Evolutionary conservation across 2,329 filamentous ascomycete species (phyloP).

Genomic region (Cercospora nicotianae): DNA sequence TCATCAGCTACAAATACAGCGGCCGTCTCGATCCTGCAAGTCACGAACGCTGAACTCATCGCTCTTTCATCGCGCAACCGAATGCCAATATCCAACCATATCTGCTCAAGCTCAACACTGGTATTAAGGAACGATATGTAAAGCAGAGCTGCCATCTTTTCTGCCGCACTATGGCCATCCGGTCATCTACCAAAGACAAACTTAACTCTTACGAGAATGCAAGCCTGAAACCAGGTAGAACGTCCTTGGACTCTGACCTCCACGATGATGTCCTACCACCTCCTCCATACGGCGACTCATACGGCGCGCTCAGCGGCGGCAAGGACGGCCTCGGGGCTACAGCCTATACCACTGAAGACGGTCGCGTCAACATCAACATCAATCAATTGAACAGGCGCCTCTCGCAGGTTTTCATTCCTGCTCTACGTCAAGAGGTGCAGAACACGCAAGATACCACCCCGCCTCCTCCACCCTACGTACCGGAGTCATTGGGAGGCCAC

Average conservation of each 20-base stretch:
- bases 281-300: background rate
- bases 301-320: background rate
- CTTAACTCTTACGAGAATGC: background rate
- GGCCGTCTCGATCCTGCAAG: background rate
- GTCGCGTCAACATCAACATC: background rate
- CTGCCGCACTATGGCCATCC: background rate
- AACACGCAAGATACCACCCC: slow-evolving; percentile 47
- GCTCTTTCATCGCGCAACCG: too few species aligned
- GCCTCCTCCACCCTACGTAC: slow-evolving; percentile 65
- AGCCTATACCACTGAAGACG: background rate
- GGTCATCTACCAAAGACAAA: background rate
- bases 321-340: background rate
- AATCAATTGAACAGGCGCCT: background rate
- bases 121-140: background rate
- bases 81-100: too few species aligned
- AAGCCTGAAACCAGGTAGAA: background rate
- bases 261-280: background rate
- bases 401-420: background rate
- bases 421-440: background rate
- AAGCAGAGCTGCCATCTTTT: background rate
- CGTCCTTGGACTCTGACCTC: background rate
- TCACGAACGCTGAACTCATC: background rate
- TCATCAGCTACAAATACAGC: background rate
- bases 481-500: slow-evolving; percentile 66
- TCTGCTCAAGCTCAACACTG: too few species aligned